Evolutionary conservation across 2,329 filamentous ascomycete species (phyloP).

Genomic region (Aulographum hederae): DNA sequence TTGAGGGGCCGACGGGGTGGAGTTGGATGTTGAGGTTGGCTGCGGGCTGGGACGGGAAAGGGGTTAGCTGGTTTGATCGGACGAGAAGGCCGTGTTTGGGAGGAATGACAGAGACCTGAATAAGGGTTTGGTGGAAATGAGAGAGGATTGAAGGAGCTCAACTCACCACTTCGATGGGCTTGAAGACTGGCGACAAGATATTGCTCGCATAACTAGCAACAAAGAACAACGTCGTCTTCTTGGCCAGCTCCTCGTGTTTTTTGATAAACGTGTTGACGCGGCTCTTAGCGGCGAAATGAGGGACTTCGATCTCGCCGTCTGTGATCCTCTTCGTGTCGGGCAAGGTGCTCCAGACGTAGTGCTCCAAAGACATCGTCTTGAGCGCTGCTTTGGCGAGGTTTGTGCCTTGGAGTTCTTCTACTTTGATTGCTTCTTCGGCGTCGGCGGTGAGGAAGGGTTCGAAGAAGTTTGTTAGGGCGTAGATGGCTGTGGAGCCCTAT

Average conservation of each 20-base stretch:
- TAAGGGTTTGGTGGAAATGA: too few relatives aligned
- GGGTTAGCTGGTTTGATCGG: too few relatives aligned
- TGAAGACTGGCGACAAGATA: slow-evolving; percentile 11
- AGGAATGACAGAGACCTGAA: too few relatives aligned
- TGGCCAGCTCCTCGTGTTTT: slow-evolving; percentile 7
- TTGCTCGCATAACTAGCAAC: slow-evolving; percentile 19
- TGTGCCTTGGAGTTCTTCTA: slow-evolving; percentile 13
- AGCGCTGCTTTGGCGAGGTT: slow-evolving; percentile 20
- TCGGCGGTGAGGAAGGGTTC: slow-evolving; percentile 30
- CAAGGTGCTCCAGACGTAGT: neutral
- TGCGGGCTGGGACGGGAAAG: too few relatives aligned
- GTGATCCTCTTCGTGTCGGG: neutral
- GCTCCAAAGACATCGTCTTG: neutral
- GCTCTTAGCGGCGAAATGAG: neutral
- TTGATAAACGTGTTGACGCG: neutral
- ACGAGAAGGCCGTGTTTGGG: too few relatives aligned
- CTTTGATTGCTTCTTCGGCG: neutral
- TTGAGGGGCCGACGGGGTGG: too few relatives aligned
- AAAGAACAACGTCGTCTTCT: slow-evolving; percentile 24
- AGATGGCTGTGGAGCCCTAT: slow-evolving; percentile 35
- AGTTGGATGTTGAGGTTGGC: too few relatives aligned
- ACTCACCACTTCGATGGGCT: slow-evolving; percentile 9
- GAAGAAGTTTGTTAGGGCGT: slow-evolving; percentile 38
- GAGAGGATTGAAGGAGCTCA: too few relatives aligned
- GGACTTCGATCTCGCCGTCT: neutral